Conservation (phyloP, 768 basidiomycete genomes). For the Polyporus arcularius region DNA sequence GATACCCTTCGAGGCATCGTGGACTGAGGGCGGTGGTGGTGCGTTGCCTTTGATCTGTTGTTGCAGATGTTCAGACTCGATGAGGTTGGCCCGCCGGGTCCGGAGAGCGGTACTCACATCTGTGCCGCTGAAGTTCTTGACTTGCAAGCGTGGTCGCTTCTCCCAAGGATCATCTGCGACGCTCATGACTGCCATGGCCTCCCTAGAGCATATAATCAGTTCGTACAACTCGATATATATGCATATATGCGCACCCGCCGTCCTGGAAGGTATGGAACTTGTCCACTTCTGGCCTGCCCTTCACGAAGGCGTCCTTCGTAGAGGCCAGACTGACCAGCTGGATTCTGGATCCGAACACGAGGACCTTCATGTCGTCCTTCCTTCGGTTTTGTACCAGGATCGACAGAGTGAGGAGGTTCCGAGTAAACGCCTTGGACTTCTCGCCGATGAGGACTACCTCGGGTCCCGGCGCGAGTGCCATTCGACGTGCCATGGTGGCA, state of each 20-base stretch:
- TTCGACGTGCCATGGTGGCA: too few species aligned
- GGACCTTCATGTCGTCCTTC: neutral
- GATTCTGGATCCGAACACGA: neutral
- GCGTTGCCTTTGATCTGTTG: neutral
- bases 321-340: neutral
- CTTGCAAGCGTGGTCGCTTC: neutral
- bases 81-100: neutral
- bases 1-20: neutral
- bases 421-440: too few species aligned
- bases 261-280: neutral
- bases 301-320: neutral
- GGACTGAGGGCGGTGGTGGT: neutral
- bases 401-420: too few species aligned
- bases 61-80: neutral
- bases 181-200: neutral
- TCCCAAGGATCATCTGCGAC: neutral
- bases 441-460: too few species aligned
- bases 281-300: neutral
- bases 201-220: neutral
- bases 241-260: neutral
- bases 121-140: neutral
- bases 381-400: too few species aligned
- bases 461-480: too few species aligned
- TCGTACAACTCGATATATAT: neutral
- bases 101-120: neutral